Evolutionary conservation across 2,329 filamentous ascomycete species (phyloP), one percentile per base, ranked within the genome.

Genomic region (Beauveria asiatica): DNA sequence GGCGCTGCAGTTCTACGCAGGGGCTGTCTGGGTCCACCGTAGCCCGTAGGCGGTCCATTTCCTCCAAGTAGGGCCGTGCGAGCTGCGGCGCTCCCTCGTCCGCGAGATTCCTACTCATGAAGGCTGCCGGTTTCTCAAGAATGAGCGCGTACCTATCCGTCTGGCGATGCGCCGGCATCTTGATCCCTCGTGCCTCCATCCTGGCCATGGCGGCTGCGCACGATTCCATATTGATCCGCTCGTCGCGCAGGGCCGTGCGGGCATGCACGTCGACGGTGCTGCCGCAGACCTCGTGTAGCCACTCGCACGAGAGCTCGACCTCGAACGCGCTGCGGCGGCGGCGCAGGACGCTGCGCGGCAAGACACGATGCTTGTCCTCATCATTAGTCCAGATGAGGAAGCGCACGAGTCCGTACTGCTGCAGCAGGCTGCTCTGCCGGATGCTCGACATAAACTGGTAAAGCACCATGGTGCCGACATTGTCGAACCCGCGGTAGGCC

Each of bases 351-450:
- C 76, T 74, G 57, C 81, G 82, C 0, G 92, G 88, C 8, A 96
- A 61, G 1, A 90, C 65, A 1, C 71, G 63, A 7, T 72, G 67
- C 64, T 84, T 84, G 60, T 90, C 87, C 0, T 81, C 76, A 48
- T 86, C 77, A 1, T 82, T 79, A 3, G 86, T 68, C 86, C 92
- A 92, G 44, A 92, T 70, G 1, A 97, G 79, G 77, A 93, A 87
- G 53, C 92, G 85, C 3, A 96, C 86, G 19, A 86, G 81, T 3
- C 93, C 93, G 69, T 91, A 92, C 30, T 78, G 77, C 66, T 96
- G 88, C 65, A 95, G 83, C 0, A 87, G 76, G 0, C 77, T 72
- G 54, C 83, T 78, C 2, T 78, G 75, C 62, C 83, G 79, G 59
- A 89, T 82, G 55, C 81, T 78, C 48, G 73, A 75, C 65, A 86